Conservation (phyloP, 1,284 basidiomycete genomes). For the Tilletia horrida region DNA sequence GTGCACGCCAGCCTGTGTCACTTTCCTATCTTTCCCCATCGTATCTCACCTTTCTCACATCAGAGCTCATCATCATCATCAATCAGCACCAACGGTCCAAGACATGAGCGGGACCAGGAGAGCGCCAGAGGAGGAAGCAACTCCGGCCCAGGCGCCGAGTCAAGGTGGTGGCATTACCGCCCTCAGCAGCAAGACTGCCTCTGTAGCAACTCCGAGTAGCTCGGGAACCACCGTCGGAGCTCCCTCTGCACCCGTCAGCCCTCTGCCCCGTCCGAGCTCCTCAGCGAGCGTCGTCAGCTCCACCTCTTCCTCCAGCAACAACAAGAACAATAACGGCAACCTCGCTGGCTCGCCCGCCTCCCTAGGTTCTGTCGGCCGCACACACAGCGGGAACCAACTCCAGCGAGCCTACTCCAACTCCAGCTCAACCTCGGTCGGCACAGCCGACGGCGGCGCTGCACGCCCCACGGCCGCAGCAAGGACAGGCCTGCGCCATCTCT, state of each 20-base stretch:
- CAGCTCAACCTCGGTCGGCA: background rate
- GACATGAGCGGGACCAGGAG: no score
- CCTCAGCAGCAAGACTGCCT: no score
- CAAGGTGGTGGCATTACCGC: no score
- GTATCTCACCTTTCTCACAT: no score
- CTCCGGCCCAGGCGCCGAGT: no score
- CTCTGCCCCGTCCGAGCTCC: background rate
- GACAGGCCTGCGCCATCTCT: slow-evolving; percentile 15
- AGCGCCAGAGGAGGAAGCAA: no score
- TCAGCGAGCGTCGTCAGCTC: background rate
- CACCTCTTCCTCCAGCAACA: background rate
- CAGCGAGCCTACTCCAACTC: background rate
- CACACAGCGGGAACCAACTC: background rate
- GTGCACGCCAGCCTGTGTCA: no score
- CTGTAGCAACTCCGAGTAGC: no score
- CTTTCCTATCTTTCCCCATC: no score
- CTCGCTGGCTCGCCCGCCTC: background rate
- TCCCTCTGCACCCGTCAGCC: background rate
- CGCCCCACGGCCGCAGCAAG: background rate
- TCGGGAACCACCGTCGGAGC: no score
- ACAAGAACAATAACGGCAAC: background rate
- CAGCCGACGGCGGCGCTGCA: background rate
- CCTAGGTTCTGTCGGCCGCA: slow-evolving; percentile 1
- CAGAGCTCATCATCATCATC: no score
- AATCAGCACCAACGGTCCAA: no score